Evolutionary conservation across 495 filamentous ascomycete genomes (phyloP).

Genomic region (Pyrenula aspistea): DNA sequence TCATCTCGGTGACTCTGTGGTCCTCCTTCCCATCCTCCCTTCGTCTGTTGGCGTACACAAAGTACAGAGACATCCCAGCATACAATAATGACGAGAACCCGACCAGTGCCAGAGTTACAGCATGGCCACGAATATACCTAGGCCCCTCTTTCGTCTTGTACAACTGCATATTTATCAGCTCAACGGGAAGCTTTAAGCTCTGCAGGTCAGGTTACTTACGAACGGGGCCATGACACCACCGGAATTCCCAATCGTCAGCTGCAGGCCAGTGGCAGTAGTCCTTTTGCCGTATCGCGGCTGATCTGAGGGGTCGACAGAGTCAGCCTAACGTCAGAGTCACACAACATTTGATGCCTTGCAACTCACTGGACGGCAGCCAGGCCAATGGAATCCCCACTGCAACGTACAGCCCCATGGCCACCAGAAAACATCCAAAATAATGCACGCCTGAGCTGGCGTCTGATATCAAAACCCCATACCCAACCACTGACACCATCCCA

Average conservation of each 20-base stretch:
- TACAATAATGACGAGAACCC: slow-evolving; percentile 33
- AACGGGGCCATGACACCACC: slow-evolving; percentile 61
- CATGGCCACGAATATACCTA: slow-evolving; percentile 41
- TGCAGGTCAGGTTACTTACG: slow-evolving; percentile 26
- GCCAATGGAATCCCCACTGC: slow-evolving; percentile 57
- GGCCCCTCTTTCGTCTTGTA: slow-evolving; percentile 26
- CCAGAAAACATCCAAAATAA: slow-evolving; percentile 60
- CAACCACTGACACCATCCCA: slow-evolving; percentile 46
- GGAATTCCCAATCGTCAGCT: slow-evolving; percentile 53
- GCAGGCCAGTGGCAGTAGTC: slow-evolving; percentile 55
- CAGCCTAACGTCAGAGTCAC: neutral
- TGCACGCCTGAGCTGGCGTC: slow-evolving; percentile 46
- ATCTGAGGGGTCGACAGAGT: slow-evolving; percentile 2
- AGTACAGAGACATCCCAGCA: slow-evolving; percentile 41
- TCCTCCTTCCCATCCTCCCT: slow-evolving; percentile 41
- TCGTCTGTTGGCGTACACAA: slow-evolving; percentile 39
- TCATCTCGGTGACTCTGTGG: slow-evolving; percentile 38
- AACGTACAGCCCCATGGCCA: slow-evolving; percentile 62
- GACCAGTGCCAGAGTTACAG: slow-evolving; percentile 40
- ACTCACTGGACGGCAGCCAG: slow-evolving; percentile 40
- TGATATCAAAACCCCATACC: slow-evolving; percentile 55
- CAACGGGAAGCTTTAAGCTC: neutral
- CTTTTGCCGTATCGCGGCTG: slow-evolving; percentile 61
- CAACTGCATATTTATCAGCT: slow-evolving; percentile 6
- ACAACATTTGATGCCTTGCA: neutral